Conservation (phyloP, 805 yeast species). For the Candida ascalaphidarum region DNA sequence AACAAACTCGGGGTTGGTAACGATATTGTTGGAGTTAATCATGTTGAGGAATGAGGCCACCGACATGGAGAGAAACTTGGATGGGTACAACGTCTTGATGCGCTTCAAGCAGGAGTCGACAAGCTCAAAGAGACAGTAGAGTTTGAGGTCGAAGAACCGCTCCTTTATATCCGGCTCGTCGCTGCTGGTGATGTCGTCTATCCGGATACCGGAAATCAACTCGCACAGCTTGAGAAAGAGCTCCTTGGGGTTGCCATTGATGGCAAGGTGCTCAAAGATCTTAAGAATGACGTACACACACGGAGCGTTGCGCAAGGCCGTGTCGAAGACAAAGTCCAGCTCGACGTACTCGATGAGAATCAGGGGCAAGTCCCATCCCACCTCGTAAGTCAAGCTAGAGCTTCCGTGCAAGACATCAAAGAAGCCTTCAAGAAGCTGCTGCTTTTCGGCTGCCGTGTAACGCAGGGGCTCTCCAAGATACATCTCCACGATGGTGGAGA, state of each 20-base stretch:
- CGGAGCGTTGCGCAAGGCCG: conserved; percentile 27
- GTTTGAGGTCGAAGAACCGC: conserved; percentile 42
- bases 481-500: conserved; percentile 64
- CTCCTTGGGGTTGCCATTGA: conserved; percentile 74
- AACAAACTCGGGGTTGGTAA: conserved; percentile 12
- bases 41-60: conserved; percentile 50
- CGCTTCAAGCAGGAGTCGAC: conserved; percentile 48
- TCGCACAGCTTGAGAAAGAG: conserved; percentile 66
- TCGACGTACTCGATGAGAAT: conserved; percentile 50
- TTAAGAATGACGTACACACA: conserved; percentile 31
- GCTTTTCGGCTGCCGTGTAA: conserved; percentile 43
- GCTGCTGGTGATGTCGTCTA: conserved; percentile 7
- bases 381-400: conserved; percentile 46
- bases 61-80: conserved; percentile 68
- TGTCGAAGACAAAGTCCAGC: conserved; percentile 17
- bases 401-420: conserved; percentile 33
- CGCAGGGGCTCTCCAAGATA: conserved; percentile 38
- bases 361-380: conserved; percentile 91
- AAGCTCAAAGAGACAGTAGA: conserved; percentile 63
- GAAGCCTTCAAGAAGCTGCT: conserved; percentile 38
- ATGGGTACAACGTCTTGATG: conserved; percentile 66
- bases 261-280: conserved; percentile 56
- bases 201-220: conserved; percentile 34
- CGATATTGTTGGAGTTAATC: conserved; percentile 17
- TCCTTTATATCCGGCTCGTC: conserved; percentile 9